These are phyloP conservation scores for Kitagawia praeruptora DNA, from an alignment of 129 eudicot species.

Conservation along the genomic window DNA sequence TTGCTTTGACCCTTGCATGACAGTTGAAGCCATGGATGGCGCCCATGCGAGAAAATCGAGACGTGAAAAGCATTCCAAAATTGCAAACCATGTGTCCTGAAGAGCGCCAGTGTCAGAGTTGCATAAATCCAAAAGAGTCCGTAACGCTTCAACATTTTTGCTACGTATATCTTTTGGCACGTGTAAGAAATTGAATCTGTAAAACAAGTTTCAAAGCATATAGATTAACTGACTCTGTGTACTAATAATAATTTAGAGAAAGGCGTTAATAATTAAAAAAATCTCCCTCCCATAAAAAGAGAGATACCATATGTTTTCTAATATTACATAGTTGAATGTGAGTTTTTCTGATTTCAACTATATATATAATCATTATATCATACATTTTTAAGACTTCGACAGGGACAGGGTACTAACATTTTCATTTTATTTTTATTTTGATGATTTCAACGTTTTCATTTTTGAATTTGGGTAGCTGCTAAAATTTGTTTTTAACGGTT, in stretches of 20 bases:
- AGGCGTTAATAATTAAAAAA: no score
- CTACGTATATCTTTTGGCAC: constrained; percentile 92
- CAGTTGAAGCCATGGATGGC: constrained; percentile 76
- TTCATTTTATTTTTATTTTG: not conserved
- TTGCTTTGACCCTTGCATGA: constrained; percentile 93
- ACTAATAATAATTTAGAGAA: not conserved
- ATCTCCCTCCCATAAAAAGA: not conserved
- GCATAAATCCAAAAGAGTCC: constrained; percentile 68
- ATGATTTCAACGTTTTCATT: no score
- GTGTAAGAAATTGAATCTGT: constrained; percentile 84
- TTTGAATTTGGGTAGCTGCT: not conserved
- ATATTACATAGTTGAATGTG: not conserved
- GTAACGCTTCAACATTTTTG: constrained; percentile 92
- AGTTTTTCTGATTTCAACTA: not conserved
- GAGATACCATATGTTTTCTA: not conserved
- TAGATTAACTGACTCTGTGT: not conserved
- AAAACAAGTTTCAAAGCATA: constrained; percentile 14
- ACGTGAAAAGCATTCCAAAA: constrained; percentile 85
- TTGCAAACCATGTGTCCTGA: constrained; percentile 93
- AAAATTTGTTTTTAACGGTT: not conserved
- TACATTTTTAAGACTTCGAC: not conserved
- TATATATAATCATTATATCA: not conserved
- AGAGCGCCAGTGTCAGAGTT: constrained; percentile 75
- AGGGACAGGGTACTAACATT: not conserved
- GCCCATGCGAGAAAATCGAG: constrained; percentile 65